Conservation (phyloP, 176 grass and related monocot species). For the Oryza brachyantha region DNA sequence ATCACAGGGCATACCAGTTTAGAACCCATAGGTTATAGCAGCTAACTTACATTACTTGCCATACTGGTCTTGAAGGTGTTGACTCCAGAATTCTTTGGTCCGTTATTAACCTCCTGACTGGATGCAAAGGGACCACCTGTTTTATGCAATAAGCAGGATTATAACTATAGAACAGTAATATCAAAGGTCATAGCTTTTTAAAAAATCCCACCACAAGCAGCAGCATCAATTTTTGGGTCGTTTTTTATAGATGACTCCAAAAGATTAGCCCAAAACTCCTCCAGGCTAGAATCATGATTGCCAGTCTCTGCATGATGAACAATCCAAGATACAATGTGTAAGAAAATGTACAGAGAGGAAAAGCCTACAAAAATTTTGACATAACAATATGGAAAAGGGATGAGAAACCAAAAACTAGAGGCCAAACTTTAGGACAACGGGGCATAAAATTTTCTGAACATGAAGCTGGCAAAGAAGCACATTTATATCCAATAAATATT, state of each 20-base stretch:
- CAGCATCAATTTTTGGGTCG: constrained; percentile 37
- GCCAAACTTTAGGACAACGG: background rate
- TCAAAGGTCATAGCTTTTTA: constrained; percentile 3
- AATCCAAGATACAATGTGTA: constrained; percentile 23
- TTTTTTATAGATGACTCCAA: constrained; percentile 57
- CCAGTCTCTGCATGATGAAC: constrained; percentile 41
- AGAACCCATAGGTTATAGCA: constrained; percentile 9
- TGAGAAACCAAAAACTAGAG: background rate
- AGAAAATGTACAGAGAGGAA: background rate
- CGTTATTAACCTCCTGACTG: constrained; percentile 27
- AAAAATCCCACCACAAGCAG: constrained; percentile 22
- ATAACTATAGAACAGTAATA: constrained; percentile 16
- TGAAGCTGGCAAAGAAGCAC: background rate
- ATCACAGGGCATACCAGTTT: constrained; percentile 10
- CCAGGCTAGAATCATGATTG: constrained; percentile 67
- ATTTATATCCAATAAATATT: constrained; percentile 9
- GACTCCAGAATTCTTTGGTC: constrained; percentile 33
- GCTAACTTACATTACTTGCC: constrained; percentile 46
- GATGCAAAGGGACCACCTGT: constrained; percentile 42
- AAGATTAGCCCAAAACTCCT: constrained; percentile 78
- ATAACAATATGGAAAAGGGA: constrained; percentile 5
- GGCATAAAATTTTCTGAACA: constrained; percentile 4
- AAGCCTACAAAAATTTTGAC: background rate
- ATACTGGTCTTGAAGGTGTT: constrained; percentile 21
- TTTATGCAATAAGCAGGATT: constrained; percentile 38